phyloP scores from a whole-genome alignment of 2,329 filamentous ascomycete genomes.

The Chrysoporthe deuterocubensis region DNA sequence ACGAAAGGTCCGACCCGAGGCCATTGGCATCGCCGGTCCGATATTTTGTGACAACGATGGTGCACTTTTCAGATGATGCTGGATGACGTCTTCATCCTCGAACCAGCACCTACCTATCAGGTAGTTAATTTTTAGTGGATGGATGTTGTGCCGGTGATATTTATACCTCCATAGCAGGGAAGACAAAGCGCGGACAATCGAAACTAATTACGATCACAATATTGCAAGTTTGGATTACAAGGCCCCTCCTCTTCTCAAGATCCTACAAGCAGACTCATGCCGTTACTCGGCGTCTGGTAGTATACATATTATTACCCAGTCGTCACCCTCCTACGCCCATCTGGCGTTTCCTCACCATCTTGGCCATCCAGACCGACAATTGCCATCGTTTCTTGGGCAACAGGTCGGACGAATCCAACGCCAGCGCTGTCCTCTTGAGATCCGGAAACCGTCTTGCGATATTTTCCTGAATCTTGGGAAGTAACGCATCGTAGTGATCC shows the following conservation, averaged over 20 bases:
- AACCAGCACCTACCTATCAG: background rate
- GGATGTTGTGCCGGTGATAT: background rate
- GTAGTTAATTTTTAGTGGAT: background rate
- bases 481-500: constrained; percentile 25
- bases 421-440: constrained; percentile 17
- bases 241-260: background rate
- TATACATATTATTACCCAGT: background rate
- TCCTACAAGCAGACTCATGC: background rate
- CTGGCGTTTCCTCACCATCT: constrained; percentile 22
- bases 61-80: background rate
- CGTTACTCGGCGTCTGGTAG: background rate
- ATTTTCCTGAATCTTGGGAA: constrained; percentile 25
- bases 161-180: background rate
- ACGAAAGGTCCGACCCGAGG: background rate
- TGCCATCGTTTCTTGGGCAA: constrained; percentile 24
- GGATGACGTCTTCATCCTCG: background rate
- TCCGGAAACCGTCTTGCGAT: constrained; percentile 24
- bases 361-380: constrained; percentile 25
- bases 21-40: background rate
- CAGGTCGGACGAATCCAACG: constrained; percentile 4
- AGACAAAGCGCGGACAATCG: background rate
- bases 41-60: background rate
- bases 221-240: background rate
- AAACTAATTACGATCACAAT: background rate
- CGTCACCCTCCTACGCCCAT: background rate